phyloP scores from a whole-genome alignment of 805 yeast species.

The Ogataea populi-albae region DNA sequence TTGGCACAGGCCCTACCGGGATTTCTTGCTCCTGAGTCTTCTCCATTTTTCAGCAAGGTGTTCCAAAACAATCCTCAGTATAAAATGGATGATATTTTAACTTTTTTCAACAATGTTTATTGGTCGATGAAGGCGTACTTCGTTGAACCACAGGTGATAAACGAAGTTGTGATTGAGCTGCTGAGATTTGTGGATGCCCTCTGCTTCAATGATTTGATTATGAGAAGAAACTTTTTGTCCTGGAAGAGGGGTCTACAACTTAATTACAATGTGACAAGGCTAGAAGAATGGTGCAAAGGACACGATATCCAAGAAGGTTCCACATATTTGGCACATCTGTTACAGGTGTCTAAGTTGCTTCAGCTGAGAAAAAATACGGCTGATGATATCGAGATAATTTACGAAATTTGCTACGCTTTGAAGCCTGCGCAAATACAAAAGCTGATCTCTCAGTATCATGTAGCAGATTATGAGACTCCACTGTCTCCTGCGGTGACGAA shows the following conservation, averaged over 20 bases:
- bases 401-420: conserved; percentile 91
- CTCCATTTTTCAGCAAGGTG: conserved; percentile 78
- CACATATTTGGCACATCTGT: conserved; percentile 75
- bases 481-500: conserved; percentile 77
- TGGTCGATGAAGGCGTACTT: conserved; percentile 92
- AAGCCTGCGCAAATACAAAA: conserved; percentile 96
- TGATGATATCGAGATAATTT: conserved; percentile 86
- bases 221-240: conserved; percentile 90
- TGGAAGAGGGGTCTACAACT: conserved; percentile 98
- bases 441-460: conserved; percentile 80
- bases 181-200: conserved; percentile 84
- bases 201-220: conserved; percentile 91
- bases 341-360: conserved; percentile 89
- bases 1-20: conserved; percentile 95
- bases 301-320: conserved; percentile 89
- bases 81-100: conserved; percentile 92
- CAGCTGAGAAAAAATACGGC: conserved; percentile 88
- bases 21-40: conserved; percentile 80
- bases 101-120: conserved; percentile 84
- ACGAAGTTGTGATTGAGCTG: conserved; percentile 79
- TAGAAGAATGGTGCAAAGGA: conserved; percentile 97
- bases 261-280: conserved; percentile 91
- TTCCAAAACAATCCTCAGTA: conserved; percentile 69
- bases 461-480: conserved; percentile 94
- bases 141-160: conserved; percentile 79